These are phyloP conservation scores for Neonectria neomacrospora DNA, from an alignment of 2,329 filamentous ascomycete species.

Conservation along the genomic window DNA sequence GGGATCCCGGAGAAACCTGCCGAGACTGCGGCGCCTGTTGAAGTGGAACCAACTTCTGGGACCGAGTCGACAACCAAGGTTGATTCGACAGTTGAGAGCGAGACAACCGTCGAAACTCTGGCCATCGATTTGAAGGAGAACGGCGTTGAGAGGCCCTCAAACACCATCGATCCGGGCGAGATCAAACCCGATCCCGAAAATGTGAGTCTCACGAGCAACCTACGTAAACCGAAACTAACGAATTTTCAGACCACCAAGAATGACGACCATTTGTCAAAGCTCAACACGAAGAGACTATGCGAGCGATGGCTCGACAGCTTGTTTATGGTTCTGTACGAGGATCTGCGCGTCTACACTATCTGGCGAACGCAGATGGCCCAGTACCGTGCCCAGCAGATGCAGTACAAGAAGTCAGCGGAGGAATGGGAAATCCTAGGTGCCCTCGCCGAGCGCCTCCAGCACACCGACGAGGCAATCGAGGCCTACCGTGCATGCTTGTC, in stretches of 20 bases:
- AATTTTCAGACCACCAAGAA: constrained; percentile 66
- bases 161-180: constrained; percentile 80
- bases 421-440: constrained; percentile 99
- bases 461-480: constrained; percentile 90
- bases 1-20: constrained; percentile 48
- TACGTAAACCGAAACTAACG: constrained; percentile 32
- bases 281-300: constrained; percentile 96
- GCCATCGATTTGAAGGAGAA: constrained; percentile 44
- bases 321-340: constrained; percentile 99
- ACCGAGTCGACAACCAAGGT: constrained; percentile 37
- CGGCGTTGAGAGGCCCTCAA: constrained; percentile 79
- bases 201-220: constrained; percentile 54
- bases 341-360: constrained; percentile 97
- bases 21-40: constrained; percentile 32
- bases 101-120: constrained; percentile 40
- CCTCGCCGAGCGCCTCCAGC: constrained; percentile 91
- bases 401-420: constrained; percentile 96
- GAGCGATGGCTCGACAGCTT: constrained; percentile 98
- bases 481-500: constrained; percentile 90
- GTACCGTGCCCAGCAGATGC: constrained; percentile 89
- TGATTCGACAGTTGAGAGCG: constrained; percentile 48
- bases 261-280: constrained; percentile 83
- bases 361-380: constrained; percentile 99
- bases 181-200: constrained; percentile 81
- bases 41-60: constrained; percentile 44